Evolutionary conservation across 2,329 filamentous ascomycete genomes (phyloP).

Genomic region (Ceratocystis eucalypticola): DNA sequence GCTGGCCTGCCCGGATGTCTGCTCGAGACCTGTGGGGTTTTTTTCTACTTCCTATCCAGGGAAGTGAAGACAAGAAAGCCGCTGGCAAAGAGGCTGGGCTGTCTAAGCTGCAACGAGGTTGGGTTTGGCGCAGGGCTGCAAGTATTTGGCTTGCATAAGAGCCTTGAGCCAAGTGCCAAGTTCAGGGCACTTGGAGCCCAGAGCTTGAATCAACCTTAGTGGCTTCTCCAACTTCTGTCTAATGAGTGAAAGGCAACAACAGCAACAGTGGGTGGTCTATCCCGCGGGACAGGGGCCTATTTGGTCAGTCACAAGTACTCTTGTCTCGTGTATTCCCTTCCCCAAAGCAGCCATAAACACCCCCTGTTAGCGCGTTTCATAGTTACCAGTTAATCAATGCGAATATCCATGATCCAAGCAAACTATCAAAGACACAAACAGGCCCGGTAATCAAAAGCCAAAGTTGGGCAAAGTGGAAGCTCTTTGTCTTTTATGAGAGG

Average conservation of each 20-base stretch:
- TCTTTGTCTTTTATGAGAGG: not conserved
- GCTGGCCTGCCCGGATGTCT: not conserved
- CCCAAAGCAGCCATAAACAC: not conserved
- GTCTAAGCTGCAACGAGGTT: too few species aligned
- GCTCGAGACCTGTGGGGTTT: not conserved
- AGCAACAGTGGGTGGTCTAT: too few species aligned
- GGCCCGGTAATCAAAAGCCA: not conserved
- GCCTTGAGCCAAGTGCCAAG: too few species aligned
- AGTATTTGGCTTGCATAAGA: too few species aligned
- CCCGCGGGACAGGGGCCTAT: not conserved
- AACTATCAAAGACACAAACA: not conserved
- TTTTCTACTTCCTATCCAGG: not conserved
- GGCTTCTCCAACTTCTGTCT: not conserved
- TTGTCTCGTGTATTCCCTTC: not conserved
- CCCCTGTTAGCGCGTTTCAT: slow-evolving; percentile 1
- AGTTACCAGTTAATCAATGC: not conserved
- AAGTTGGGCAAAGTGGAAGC: not conserved
- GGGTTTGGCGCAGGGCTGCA: too few species aligned
- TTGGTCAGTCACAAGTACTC: not conserved
- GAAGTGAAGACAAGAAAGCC: not conserved
- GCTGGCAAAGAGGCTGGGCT: too few species aligned
- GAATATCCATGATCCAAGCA: slow-evolving; percentile 1
- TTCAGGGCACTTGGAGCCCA: too few species aligned
- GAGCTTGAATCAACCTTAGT: too few species aligned
- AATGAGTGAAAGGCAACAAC: not conserved